Base-by-base conservation (phyloP, 106 monocot genomes). In the Dendrobium huoshanense region DNA sequence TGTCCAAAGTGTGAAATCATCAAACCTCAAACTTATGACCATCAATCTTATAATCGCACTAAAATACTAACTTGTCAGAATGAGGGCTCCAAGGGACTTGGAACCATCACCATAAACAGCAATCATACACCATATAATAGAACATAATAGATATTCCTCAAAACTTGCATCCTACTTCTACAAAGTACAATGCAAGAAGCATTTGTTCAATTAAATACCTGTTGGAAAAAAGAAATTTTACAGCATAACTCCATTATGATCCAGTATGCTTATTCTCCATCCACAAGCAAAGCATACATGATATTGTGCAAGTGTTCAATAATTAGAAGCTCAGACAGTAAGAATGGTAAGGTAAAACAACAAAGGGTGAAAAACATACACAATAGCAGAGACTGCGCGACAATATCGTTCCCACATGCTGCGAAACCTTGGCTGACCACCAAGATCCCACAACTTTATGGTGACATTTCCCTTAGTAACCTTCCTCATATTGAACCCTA, bases 321-420 rank as follows among this genome's bases (percentile, higher is more conserved):
- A 61, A 61, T 61, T 61, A 61, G 8, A 61, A 24, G 8, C 70
- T 70, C 0, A 24, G 17, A 37, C 15, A 37, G 33, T 70, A 70
- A 70, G 11, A 70, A 70, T 70, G 37, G 13, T 37, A 37, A 37
- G 16, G 37, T 37, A 16, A 70, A 37, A 37, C 37, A 70, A 37
- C 61, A 77, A 78, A 33, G 25, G 37, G 24, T 55, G 55, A 76
- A 59, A 75, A 75, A 44, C 92, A 77, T 97, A 97, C 97, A 97
- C 97, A 82, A 97, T 97, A 44, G 97, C 94, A 80, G 97, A 97
- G 70, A 97, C 97, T 41, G 92, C 83, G 82, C 97, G 88, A 78
- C 97, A 97, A 79, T 97, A 97, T 85, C 97, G 85, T 86, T 97
- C 97, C 97, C 97, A 97, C 97, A 97, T 97, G 77, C 97, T 97